Conservation (phyloP, 2,329 filamentous ascomycete species). For the Zasmidium angulare region DNA sequence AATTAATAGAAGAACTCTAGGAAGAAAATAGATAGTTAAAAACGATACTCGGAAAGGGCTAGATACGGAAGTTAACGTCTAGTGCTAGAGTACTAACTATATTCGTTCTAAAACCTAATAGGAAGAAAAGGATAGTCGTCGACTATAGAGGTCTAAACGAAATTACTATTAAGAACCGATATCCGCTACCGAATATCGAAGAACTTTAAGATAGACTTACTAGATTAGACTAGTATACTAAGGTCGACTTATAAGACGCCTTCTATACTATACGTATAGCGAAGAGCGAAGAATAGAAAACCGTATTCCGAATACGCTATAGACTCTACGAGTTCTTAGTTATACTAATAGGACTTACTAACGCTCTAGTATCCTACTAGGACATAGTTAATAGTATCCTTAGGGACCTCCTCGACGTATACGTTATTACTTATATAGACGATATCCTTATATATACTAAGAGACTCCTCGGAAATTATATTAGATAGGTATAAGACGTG, state of each 20-base stretch:
- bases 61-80: conserved; percentile 8
- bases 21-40: conserved; percentile 5
- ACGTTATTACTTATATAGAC: conserved; percentile 22
- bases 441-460: conserved; percentile 26
- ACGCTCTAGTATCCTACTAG: conserved; percentile 22
- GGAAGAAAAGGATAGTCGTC: conserved; percentile 18
- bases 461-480: neutral
- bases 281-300: conserved; percentile 24
- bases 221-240: conserved; percentile 19
- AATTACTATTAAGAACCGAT: conserved; percentile 29
- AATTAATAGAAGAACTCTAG: conserved; percentile 8
- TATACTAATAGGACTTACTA: conserved; percentile 26
- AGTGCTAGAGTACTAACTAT: conserved; percentile 14
- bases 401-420: conserved; percentile 22
- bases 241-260: conserved; percentile 21
- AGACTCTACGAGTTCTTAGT: conserved; percentile 24
- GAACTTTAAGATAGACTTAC: conserved; percentile 20
- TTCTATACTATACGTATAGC: conserved; percentile 28
- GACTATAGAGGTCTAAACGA: conserved; percentile 28
- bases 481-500: conserved; percentile 8
- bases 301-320: conserved; percentile 16
- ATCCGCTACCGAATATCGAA: conserved; percentile 24
- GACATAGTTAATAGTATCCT: conserved; percentile 27
- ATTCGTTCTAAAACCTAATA: conserved; percentile 25
- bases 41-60: conserved; percentile 2